phyloP scores from a whole-genome alignment of 2,329 filamentous ascomycete species.

The Calonectria multiphialidica region DNA sequence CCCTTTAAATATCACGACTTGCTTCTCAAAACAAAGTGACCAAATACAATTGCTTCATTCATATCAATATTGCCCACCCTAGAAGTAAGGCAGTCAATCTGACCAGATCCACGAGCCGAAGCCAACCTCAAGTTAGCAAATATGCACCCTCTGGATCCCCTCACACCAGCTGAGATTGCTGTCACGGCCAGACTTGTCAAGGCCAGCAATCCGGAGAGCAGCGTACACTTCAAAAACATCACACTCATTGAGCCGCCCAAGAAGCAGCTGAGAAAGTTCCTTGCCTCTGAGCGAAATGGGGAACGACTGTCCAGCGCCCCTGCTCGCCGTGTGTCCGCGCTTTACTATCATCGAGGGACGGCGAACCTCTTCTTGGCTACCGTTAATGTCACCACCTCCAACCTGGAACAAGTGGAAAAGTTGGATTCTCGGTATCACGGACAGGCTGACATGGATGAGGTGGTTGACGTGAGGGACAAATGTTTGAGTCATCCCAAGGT shows the following conservation, averaged over 20 bases:
- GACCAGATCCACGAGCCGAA: no score
- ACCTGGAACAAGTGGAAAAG: neutral
- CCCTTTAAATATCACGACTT: no score
- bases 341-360: neutral
- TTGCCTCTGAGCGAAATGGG: neutral
- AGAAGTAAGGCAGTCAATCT: no score
- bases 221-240: constrained; percentile 20
- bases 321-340: neutral
- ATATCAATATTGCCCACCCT: no score
- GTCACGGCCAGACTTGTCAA: neutral
- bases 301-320: neutral
- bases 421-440: neutral
- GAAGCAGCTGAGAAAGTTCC: constrained; percentile 3
- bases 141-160: neutral
- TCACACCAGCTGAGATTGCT: neutral
- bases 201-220: neutral
- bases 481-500: constrained; percentile 6
- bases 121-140: no score
- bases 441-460: constrained; percentile 14
- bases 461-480: constrained; percentile 4
- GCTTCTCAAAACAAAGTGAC: no score
- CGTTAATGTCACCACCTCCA: neutral
- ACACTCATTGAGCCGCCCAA: constrained; percentile 19
- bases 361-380: neutral
- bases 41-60: no score